These are phyloP conservation scores for Geotrichum macrosporum DNA, from an alignment of 1,139 yeast genomes.

Conservation along the genomic window DNA sequence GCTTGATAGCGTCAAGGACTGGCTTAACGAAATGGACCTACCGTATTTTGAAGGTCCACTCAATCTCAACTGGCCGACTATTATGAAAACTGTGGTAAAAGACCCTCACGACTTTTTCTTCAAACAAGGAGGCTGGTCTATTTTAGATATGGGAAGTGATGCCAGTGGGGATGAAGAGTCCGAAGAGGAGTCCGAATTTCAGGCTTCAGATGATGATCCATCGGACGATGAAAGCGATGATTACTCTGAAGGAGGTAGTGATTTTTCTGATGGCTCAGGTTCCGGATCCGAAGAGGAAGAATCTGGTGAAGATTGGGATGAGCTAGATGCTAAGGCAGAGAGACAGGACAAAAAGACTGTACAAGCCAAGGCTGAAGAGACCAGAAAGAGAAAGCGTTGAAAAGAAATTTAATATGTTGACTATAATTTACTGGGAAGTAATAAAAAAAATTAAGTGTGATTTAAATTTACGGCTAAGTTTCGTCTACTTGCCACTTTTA, in stretches of 20 bases:
- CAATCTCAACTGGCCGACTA: constrained; percentile 91
- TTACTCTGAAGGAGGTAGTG: constrained; percentile 26
- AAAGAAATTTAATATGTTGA: background rate
- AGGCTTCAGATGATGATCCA: constrained; percentile 35
- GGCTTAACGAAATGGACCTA: constrained; percentile 94
- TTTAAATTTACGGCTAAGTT: no score
- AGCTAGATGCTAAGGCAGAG: constrained; percentile 38
- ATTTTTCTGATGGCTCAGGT: constrained; percentile 23
- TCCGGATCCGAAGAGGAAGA: constrained; percentile 32
- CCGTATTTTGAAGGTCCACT: constrained; percentile 93
- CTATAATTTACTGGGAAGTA: no score
- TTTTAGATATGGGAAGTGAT: constrained; percentile 59
- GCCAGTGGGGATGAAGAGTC: constrained; percentile 50
- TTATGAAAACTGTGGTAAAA: constrained; percentile 87
- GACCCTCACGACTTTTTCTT: constrained; percentile 93
- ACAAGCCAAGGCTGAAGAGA: constrained; percentile 22
- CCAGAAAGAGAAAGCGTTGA: constrained; percentile 22
- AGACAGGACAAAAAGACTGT: constrained; percentile 30
- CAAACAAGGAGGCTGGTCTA: constrained; percentile 90
- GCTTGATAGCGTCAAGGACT: constrained; percentile 86
- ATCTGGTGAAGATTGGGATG: constrained; percentile 41
- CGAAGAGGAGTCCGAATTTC: constrained; percentile 41
- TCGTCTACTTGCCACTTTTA: constrained; percentile 17
- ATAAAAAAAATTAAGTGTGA: no score
- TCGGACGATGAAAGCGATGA: constrained; percentile 30